phyloP scores from a whole-genome alignment of 1,284 basidiomycete species.

The Pascua guehoae region DNA sequence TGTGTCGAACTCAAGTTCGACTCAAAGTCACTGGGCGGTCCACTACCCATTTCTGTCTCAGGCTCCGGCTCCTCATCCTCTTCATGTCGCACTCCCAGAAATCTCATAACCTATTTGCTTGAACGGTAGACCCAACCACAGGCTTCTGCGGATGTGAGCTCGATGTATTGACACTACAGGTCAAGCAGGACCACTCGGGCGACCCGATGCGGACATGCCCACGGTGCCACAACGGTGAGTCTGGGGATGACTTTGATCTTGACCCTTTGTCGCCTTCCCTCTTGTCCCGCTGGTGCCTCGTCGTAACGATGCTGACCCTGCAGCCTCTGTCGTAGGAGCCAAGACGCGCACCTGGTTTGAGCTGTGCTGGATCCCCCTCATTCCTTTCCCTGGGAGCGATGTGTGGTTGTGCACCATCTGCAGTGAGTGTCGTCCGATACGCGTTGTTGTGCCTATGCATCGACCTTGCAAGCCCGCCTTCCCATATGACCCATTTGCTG shows the following conservation, averaged over 20 bases:
- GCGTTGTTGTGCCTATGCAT: not conserved
- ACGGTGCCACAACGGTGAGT: constrained; percentile 42
- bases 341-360: constrained; percentile 40
- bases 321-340: constrained; percentile 30
- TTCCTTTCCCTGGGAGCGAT: constrained; percentile 37
- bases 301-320: not conserved
- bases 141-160: too few species aligned
- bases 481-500: too few species aligned
- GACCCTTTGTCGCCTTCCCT: not conserved
- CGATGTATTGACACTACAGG: constrained; percentile 14
- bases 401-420: constrained; percentile 46
- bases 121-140: too few species aligned
- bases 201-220: constrained; percentile 38
- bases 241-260: not conserved
- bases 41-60: too few species aligned
- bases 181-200: constrained; percentile 30
- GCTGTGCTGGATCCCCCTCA: constrained; percentile 44
- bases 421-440: constrained; percentile 24
- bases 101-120: too few species aligned
- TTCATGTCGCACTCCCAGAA: too few species aligned
- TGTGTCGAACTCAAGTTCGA: too few species aligned
- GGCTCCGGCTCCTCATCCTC: too few species aligned
- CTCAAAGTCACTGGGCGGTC: too few species aligned
- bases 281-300: not conserved
- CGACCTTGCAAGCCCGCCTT: not conserved